Evolutionary conservation across 2,329 filamentous ascomycete genomes (phyloP).

Genomic region (Intubia oerlemansii): DNA sequence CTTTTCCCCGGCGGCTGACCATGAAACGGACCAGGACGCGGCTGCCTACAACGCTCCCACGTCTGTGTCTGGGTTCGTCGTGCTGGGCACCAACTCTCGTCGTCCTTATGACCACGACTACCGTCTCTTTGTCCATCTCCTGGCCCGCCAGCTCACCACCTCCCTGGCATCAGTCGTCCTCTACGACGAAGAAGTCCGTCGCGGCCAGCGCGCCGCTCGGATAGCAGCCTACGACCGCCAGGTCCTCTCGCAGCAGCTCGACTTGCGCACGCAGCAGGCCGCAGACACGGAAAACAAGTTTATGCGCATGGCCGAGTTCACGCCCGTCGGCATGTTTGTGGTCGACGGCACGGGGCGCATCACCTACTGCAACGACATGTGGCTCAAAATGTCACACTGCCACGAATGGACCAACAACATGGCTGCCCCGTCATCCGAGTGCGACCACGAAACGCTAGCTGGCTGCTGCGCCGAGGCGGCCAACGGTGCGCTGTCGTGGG

Average conservation of each 20-base stretch:
- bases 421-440: too few relatives aligned
- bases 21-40: not conserved
- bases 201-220: slow-evolving; percentile 51
- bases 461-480: too few relatives aligned
- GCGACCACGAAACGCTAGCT: too few relatives aligned
- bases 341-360: slow-evolving; percentile 50
- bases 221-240: slow-evolving; percentile 58
- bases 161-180: slow-evolving; percentile 64
- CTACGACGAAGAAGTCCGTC: slow-evolving; percentile 64
- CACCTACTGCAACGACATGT: slow-evolving; percentile 66
- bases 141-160: slow-evolving; percentile 56
- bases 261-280: slow-evolving; percentile 38
- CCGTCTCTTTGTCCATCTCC: slow-evolving; percentile 51
- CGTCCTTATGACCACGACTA: slow-evolving; percentile 68
- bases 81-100: slow-evolving; percentile 59
- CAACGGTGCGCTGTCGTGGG: slow-evolving; percentile 1
- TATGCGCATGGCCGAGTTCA: slow-evolving; percentile 66
- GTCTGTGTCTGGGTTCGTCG: slow-evolving; percentile 53
- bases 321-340: slow-evolving; percentile 70
- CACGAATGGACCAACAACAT: slow-evolving; percentile 24
- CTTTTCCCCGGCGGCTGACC: not conserved
- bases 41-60: too few relatives aligned
- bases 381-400: too few relatives aligned
- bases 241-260: slow-evolving; percentile 55
- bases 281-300: slow-evolving; percentile 56